Evolutionary conservation across 2,329 filamentous ascomycete genomes (phyloP).

Genomic region (Xylariaceae sp.): DNA sequence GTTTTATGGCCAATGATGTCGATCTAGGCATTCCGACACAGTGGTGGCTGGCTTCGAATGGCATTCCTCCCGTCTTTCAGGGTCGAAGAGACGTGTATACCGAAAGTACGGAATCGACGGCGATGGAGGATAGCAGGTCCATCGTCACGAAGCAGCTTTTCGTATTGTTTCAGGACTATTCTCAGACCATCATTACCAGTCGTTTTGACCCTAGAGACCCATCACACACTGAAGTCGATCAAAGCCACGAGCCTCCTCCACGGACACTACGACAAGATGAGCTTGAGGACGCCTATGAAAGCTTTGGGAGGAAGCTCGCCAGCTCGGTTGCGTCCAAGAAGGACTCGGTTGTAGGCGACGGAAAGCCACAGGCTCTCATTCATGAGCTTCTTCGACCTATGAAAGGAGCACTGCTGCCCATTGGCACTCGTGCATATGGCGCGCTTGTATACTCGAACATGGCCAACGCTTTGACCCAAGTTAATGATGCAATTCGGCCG

Average conservation of each 20-base stretch:
- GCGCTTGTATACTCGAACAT: constrained; percentile 92
- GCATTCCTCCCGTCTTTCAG: constrained; percentile 76
- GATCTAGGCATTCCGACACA: constrained; percentile 69
- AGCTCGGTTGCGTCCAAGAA: constrained; percentile 68
- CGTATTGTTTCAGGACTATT: constrained; percentile 93
- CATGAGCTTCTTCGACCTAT: constrained; percentile 72
- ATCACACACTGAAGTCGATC: constrained; percentile 70
- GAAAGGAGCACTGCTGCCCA: constrained; percentile 69
- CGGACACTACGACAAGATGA: constrained; percentile 83
- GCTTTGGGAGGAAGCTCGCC: constrained; percentile 74
- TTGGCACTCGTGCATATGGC: constrained; percentile 87
- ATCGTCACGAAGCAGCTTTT: constrained; percentile 76
- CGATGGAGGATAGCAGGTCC: constrained; percentile 65
- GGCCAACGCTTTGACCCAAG: constrained; percentile 85
- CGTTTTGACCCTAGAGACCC: constrained; percentile 74
- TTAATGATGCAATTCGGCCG: constrained; percentile 87
- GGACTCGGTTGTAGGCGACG: constrained; percentile 78
- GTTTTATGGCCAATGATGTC: constrained; percentile 83
- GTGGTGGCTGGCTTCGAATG: constrained; percentile 85
- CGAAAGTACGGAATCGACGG: constrained; percentile 74
- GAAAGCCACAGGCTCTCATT: constrained; percentile 73
- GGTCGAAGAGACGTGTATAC: constrained; percentile 77
- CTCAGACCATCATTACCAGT: constrained; percentile 82
- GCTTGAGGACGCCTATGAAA: constrained; percentile 78
- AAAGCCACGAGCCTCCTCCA: constrained; percentile 82